A percentile compares a stretch with the other conserved stretches of the same genome.
These are phyloP conservation scores for Aspergillus aculeatinus DNA, from an alignment of 2,329 filamentous ascomycete species.

Conservation along the genomic window DNA sequence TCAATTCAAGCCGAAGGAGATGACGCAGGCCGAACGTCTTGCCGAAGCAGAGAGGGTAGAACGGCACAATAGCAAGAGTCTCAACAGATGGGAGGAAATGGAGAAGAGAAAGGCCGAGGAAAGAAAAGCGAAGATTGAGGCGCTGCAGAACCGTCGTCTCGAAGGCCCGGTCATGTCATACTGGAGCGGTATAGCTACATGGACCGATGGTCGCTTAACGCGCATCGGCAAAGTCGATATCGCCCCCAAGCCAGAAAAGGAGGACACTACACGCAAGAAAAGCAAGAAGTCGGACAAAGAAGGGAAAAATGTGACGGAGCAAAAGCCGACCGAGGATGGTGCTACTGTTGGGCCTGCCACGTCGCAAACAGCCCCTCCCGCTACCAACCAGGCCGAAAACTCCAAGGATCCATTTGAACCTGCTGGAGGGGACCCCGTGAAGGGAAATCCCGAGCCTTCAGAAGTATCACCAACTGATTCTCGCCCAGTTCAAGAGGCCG, in stretches of 20 bases:
- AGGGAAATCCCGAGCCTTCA: constrained; percentile 9
- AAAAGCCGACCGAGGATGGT: constrained; percentile 15
- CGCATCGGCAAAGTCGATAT: constrained; percentile 65
- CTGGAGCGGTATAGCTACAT: constrained; percentile 88
- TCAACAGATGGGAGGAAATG: constrained; percentile 91
- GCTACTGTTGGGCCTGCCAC: constrained; percentile 11
- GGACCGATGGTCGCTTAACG: constrained; percentile 72
- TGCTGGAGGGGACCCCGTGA: constrained; percentile 11
- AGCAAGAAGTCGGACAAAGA: constrained; percentile 33
- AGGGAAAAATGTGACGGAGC: constrained; percentile 24
- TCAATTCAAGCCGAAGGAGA: constrained; percentile 71
- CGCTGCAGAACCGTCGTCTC: constrained; percentile 80
- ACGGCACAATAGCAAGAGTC: constrained; percentile 80
- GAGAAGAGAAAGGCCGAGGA: constrained; percentile 87
- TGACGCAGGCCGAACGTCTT: constrained; percentile 85
- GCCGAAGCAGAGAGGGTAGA: constrained; percentile 81
- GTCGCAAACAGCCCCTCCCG: constrained; percentile 8
- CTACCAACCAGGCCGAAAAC: constrained; percentile 5
- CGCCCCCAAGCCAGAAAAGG: constrained; percentile 37
- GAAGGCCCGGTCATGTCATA: constrained; percentile 87
- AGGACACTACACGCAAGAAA: constrained; percentile 50
- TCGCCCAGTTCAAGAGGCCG: constrained; percentile 1
- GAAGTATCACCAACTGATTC: constrained; percentile 5
- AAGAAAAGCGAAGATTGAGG: constrained; percentile 77
- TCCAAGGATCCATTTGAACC: constrained; percentile 9